Evolutionary conservation across 192 early-diverging fungal species (phyloP), one percentile per base, ranked within the genome.

Genomic region (Gigaspora rosea): DNA sequence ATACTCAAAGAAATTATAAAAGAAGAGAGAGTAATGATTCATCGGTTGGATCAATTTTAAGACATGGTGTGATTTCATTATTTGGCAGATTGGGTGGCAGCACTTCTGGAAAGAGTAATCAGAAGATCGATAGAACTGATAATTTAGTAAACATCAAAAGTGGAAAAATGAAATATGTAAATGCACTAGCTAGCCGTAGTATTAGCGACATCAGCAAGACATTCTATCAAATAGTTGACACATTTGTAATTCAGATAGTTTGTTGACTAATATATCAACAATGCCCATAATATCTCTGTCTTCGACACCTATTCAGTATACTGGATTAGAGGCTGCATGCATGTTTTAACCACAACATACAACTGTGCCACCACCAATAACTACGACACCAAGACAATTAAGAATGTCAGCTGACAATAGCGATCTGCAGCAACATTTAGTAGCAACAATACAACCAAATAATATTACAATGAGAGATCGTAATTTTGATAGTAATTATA

Each of bases 391-490:
- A 4, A 62, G 15, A 35, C 58, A 75, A 65, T 33, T 50, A 75
- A 47, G 61, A 32, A 64, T 35, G 32, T 49, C 27, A 12, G 16
- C 47, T 9, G 64, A 27, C 64, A 65, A 62, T 65, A 32, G 49
- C 10, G 50, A 62, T 65, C 64, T 75, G n/a, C 41, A 61, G 51
- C 59, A 75, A 49, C 73, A 75, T 75, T 75, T 75, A 65, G 49
- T n/a, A 22, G n/a, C 61, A 15, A 13, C 59, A 36, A 15, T 47
- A 49, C 35, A 27, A 35, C n/a, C 16, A 52, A 71, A 49, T 27
- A 49, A 20, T 8, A 48, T 6, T n/a, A 11, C 47, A 52, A 52
- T 62, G 27, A 27, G 13, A 13, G 54, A 4, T n/a, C 54, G 22
- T n/a, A 33, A 63, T 15, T 1, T 1, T 35, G n/a, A 8, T 33